phyloP scores from a whole-genome alignment of 352 stramenopile species.

The Phytopythium montanum region DNA sequence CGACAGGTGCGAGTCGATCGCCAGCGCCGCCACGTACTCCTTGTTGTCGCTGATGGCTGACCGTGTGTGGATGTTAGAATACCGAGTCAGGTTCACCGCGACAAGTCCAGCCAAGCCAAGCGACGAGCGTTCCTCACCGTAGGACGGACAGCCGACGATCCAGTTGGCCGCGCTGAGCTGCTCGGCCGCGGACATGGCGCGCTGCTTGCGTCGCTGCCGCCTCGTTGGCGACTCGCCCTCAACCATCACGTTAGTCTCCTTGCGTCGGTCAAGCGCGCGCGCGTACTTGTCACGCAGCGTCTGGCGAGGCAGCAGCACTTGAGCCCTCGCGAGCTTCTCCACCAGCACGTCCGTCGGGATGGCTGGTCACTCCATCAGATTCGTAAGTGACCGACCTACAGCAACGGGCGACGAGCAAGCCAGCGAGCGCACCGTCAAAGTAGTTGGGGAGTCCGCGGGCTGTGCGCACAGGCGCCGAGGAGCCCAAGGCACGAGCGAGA shows the following conservation, averaged over 20 bases:
- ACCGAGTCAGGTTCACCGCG: neutral
- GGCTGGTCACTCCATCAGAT: slow-evolving; percentile 13
- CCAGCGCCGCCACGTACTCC: slow-evolving; percentile 70
- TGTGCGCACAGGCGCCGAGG: slow-evolving; percentile 43
- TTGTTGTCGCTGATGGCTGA: slow-evolving; percentile 83
- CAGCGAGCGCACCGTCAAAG: slow-evolving; percentile 49
- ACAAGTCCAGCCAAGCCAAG: neutral
- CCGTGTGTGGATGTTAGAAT: too few relatives aligned
- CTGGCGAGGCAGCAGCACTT: slow-evolving; percentile 18
- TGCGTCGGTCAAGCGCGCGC: slow-evolving; percentile 33
- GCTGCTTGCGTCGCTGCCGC: slow-evolving; percentile 21
- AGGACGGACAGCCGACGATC: slow-evolving; percentile 73
- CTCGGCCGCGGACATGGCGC: slow-evolving; percentile 36
- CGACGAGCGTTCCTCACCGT: slow-evolving; percentile 30
- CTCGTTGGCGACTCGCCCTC: slow-evolving; percentile 9
- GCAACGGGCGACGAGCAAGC: neutral
- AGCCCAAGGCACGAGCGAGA: slow-evolving; percentile 50
- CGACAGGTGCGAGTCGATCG: slow-evolving; percentile 72
- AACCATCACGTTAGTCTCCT: neutral
- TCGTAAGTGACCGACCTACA: neutral
- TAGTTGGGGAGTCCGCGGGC: slow-evolving; percentile 65
- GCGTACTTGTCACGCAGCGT: slow-evolving; percentile 46
- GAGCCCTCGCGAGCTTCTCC: slow-evolving; percentile 38
- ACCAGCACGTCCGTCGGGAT: slow-evolving; percentile 58
- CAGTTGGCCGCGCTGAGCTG: slow-evolving; percentile 47